A percentile compares a stretch with the other conserved stretches of the same genome.
These are phyloP conservation scores for Whalleya microplaca DNA, from an alignment of 2,329 filamentous ascomycete genomes.

Conservation along the genomic window DNA sequence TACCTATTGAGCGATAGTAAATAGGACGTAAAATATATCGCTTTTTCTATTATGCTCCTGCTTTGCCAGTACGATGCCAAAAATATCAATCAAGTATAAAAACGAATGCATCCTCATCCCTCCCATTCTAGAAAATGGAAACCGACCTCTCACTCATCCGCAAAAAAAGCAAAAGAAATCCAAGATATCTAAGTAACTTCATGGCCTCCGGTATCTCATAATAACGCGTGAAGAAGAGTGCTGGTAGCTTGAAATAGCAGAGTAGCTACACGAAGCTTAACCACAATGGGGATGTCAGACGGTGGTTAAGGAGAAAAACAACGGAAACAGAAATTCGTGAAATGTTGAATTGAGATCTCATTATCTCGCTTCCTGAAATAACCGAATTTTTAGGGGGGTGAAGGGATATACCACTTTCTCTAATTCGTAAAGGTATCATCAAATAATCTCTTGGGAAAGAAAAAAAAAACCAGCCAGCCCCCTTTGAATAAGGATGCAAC, in stretches of 20 bases:
- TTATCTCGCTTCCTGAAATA: constrained; percentile 5
- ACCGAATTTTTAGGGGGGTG: constrained; percentile 4
- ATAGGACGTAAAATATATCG: not conserved
- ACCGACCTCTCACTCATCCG: not conserved
- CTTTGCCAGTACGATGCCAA: not conserved
- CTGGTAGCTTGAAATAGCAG: not conserved
- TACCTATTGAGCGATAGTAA: not conserved
- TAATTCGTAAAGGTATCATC: constrained; percentile 5
- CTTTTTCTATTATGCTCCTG: not conserved
- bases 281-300: not conserved
- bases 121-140: constrained; percentile 1
- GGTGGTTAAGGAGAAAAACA: not conserved
- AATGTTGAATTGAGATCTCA: not conserved
- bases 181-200: not conserved
- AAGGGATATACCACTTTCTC: constrained; percentile 11
- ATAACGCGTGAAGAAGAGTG: not conserved
- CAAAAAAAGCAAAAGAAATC: not conserved
- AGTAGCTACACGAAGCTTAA: not conserved
- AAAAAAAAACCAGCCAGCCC: not conserved
- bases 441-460: not conserved
- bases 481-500: not conserved
- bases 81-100: not conserved
- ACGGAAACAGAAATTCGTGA: not conserved
- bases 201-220: not conserved
- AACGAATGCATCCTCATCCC: not conserved